These are phyloP conservation scores for Escovopsis weberi DNA, from an alignment of 2,329 filamentous ascomycete species.

Conservation along the genomic window DNA sequence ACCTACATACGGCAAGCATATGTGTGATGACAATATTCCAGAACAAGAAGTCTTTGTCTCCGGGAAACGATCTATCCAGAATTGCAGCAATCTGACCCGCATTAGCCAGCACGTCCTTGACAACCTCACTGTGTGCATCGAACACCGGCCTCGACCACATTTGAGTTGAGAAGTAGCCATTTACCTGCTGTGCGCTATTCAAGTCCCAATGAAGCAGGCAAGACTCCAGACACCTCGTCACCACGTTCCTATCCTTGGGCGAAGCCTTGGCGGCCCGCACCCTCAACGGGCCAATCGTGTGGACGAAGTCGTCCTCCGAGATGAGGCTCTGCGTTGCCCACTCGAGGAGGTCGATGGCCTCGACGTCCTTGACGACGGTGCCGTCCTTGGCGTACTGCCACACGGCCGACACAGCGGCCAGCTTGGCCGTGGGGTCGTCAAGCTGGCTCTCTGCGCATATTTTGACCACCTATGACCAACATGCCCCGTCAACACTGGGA, in stretches of 20 bases:
- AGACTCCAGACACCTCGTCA: conserved; percentile 32
- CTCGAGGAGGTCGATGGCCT: conserved; percentile 39
- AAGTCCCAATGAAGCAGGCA: conserved; percentile 42
- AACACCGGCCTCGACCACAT: no score
- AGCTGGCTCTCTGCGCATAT: conserved; percentile 36
- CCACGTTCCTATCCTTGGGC: conserved; percentile 29
- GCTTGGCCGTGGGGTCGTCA: conserved; percentile 33
- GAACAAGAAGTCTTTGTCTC: conserved; percentile 35
- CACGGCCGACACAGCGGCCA: conserved; percentile 28
- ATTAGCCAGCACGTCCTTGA: conserved; percentile 3
- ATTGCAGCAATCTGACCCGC: conserved; percentile 35
- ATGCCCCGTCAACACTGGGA: background rate
- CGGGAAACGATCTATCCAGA: conserved; percentile 35
- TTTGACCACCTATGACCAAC: conserved; percentile 31
- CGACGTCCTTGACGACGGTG: conserved; percentile 31
- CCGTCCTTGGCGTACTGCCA: conserved; percentile 32
- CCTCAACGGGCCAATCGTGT: conserved; percentile 35
- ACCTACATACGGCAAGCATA: conserved; percentile 33
- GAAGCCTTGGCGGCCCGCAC: conserved; percentile 36
- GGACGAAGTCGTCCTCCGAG: conserved; percentile 25
- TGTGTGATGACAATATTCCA: conserved; percentile 41
- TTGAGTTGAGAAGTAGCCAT: background rate
- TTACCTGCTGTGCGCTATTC: conserved; percentile 41
- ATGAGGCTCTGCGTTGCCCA: conserved; percentile 32
- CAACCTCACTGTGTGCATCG: background rate